These are phyloP conservation scores for Coemansia sp. DNA, from an alignment of 192 early-diverging fungal species.

Conservation along the genomic window DNA sequence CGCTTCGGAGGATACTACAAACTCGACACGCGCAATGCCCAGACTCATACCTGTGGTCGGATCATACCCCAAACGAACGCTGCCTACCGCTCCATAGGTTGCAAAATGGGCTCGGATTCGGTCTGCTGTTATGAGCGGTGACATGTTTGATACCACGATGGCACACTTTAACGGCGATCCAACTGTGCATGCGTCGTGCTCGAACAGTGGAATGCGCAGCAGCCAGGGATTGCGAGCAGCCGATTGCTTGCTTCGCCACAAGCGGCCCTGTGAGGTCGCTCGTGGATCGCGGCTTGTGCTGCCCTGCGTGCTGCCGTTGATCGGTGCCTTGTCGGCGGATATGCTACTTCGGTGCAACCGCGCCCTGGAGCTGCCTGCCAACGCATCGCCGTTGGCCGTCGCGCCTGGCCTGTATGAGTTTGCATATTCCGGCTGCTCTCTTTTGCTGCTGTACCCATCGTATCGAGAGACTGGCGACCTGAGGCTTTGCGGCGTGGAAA, in stretches of 20 bases:
- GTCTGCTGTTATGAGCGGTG: slow-evolving; percentile 43
- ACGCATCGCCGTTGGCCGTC: neutral
- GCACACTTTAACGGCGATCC: slow-evolving; percentile 13
- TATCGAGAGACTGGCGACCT: slow-evolving; percentile 21
- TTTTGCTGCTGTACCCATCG: neutral
- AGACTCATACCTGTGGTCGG: slow-evolving; percentile 54
- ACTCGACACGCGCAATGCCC: slow-evolving; percentile 49
- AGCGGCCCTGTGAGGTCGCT: slow-evolving; percentile 11
- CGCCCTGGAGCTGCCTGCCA: neutral
- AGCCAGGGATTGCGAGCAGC: slow-evolving; percentile 5
- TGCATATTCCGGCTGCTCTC: neutral
- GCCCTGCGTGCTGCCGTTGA: neutral
- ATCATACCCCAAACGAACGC: slow-evolving; percentile 41
- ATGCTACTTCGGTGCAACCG: too few species aligned
- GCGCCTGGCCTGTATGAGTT: neutral
- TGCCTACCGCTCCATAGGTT: slow-evolving; percentile 40
- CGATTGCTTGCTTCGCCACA: slow-evolving; percentile 29
- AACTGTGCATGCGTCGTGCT: slow-evolving; percentile 32
- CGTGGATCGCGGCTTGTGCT: slow-evolving; percentile 31
- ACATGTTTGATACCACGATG: slow-evolving; percentile 45
- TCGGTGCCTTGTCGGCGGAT: neutral
- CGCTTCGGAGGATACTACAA: slow-evolving; percentile 21
- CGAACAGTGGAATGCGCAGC: slow-evolving; percentile 40
- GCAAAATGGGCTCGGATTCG: slow-evolving; percentile 44
- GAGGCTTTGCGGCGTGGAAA: slow-evolving; percentile 34